Base-by-base conservation (phyloP, 2,329 filamentous ascomycete genomes). In the Aspergillus luchuensis region DNA sequence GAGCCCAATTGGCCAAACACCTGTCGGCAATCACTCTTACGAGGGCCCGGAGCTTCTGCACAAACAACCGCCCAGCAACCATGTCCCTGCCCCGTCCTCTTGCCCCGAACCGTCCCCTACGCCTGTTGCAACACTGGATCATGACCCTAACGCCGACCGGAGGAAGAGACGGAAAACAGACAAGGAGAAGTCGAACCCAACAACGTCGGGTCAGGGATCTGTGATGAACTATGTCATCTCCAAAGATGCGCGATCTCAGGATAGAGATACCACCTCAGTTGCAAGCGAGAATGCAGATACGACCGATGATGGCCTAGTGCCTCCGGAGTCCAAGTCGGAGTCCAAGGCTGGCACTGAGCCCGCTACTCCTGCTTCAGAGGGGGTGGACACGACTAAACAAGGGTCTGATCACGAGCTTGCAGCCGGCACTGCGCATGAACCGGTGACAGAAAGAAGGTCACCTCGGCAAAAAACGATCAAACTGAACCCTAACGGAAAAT, bases 401-500 rank as follows among this genome's bases (percentile, higher is more conserved):
- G 47, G 38, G n/a, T 11, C 23, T 17, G 33, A 47, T 5, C n/a
- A 11, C 10, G 17, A 21, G 8, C 11, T 23, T 8, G 30, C 11
- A 17, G 25, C 48, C 5, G 30, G 3, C 6, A 33, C 5, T 33
- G n/a, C 17, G 2, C 15, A 49, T 8, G 41, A 30, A 13, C 10
- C 13, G 13, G 30, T 28, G 2, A 36, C 58, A 23, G 60, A 60
- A 56, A 57, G 58, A 43, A 57, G 13, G 6, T 63, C 87, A 0
- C 86, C 86, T 0, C 84, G 81, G 51, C 77, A 80, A 3, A 89
- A 87, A 60, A 74, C 69, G 4, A 61, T 81, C 25, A 77, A 74
- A 57, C 60, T 81, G 15, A 79, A 77, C 56, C 53, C 72, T 1
- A 80, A 81, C 66, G 79, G 79, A 13, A 80, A 76, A 58, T 66